A percentile compares a stretch with the other conserved stretches of the same genome.
Conservation (phyloP, 2,329 filamentous ascomycete genomes). For the Sporothrix mexicana region DNA sequence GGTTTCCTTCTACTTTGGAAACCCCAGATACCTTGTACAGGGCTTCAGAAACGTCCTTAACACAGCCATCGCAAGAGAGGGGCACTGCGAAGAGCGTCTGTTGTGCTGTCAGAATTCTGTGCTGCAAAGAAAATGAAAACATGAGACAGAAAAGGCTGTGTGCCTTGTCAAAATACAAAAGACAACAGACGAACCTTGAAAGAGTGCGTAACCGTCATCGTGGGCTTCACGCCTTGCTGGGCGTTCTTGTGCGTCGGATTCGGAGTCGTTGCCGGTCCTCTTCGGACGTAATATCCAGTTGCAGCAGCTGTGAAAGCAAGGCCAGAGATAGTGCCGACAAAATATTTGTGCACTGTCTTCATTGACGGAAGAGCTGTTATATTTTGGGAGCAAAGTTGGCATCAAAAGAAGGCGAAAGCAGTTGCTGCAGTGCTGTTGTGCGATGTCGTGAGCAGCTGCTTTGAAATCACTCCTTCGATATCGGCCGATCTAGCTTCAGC, state of each 20-base stretch:
- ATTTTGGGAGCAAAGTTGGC: not conserved
- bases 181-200: slow-evolving; percentile 50
- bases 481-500: slow-evolving; percentile 13
- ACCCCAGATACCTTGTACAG: slow-evolving; percentile 80
- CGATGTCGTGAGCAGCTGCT: slow-evolving; percentile 21
- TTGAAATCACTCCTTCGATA: slow-evolving; percentile 34
- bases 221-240: slow-evolving; percentile 37
- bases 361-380: slow-evolving; percentile 9
- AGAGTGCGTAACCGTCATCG: slow-evolving; percentile 53
- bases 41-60: slow-evolving; percentile 82
- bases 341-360: slow-evolving; percentile 19
- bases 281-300: slow-evolving; percentile 23
- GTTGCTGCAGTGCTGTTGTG: not conserved
- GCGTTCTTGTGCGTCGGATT: not conserved
- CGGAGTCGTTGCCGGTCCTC: not conserved
- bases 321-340: slow-evolving; percentile 25
- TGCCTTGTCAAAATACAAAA: not conserved
- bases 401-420: not conserved
- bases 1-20: slow-evolving; percentile 78
- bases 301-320: slow-evolving; percentile 27
- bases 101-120: slow-evolving; percentile 35
- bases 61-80: slow-evolving; percentile 87
- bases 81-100: slow-evolving; percentile 95
- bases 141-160: slow-evolving; percentile 20
- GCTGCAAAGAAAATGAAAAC: not conserved